A percentile compares a stretch with the other conserved stretches of the same genome.
Conservation (phyloP, 164 flowering plant species). For the Macadamia tetraphylla region DNA sequence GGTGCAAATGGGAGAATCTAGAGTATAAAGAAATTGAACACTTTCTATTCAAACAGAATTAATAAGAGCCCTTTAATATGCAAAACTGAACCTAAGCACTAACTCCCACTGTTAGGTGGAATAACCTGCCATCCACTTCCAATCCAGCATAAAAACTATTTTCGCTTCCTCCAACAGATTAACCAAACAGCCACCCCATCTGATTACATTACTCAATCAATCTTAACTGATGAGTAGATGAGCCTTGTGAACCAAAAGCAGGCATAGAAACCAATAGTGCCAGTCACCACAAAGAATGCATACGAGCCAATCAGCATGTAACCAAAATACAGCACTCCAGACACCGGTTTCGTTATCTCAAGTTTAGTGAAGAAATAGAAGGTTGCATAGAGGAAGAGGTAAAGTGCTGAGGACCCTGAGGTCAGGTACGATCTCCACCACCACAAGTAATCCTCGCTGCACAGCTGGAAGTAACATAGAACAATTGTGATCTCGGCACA, state of each 20-base stretch:
- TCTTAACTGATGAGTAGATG: conserved; percentile 90
- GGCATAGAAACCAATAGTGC: conserved; percentile 84
- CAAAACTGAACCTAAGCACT: conserved; percentile 15
- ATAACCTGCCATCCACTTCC: conserved; percentile 5
- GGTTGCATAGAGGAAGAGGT: conserved; percentile 79
- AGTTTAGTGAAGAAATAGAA: conserved; percentile 91
- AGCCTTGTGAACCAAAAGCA: conserved; percentile 95
- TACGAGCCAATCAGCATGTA: conserved; percentile 83
- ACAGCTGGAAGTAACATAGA: conserved; percentile 95
- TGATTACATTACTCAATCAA: conserved; percentile 38
- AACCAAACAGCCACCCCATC: neutral
- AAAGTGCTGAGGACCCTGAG: conserved; percentile 86
- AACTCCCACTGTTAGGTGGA: neutral
- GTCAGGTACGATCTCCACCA: conserved; percentile 97
- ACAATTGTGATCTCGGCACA: conserved; percentile 91
- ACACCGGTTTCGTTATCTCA: conserved; percentile 79
- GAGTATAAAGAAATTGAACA: conserved; percentile 1
- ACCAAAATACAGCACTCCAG: conserved; percentile 77
- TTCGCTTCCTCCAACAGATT: conserved; percentile 4
- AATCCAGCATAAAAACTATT: conserved; percentile 6
- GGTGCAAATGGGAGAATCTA: neutral
- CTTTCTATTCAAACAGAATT: conserved; percentile 8
- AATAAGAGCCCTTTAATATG: conserved; percentile 3
- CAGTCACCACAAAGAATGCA: conserved; percentile 89
- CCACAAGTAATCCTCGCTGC: conserved; percentile 94